Conservation (phyloP, 441 rosid genomes). For the Syzygium syzygioides region DNA sequence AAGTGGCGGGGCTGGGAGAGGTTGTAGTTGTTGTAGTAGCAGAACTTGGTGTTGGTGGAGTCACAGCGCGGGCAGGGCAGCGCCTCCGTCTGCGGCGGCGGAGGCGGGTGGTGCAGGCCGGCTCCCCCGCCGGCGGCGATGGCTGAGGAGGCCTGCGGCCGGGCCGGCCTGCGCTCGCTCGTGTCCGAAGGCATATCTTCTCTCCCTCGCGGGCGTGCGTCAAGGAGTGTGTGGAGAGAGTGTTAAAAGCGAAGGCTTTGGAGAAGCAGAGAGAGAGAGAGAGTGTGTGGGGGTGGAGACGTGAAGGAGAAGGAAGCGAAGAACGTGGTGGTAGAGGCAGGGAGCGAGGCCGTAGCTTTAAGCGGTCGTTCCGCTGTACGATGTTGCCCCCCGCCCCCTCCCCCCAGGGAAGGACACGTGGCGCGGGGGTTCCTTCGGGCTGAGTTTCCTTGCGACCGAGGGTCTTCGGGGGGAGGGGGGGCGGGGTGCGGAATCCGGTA, state of each 20-base stretch:
- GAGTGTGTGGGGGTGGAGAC: not conserved
- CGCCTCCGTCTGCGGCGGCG: conserved; percentile 7
- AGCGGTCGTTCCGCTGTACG: not conserved
- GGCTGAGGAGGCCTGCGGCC: not conserved
- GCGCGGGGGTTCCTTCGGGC: not conserved
- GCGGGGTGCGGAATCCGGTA: not conserved
- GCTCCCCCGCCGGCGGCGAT: not conserved
- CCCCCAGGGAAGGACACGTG: not conserved
- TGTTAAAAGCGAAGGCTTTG: not conserved
- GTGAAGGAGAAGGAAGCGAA: not conserved
- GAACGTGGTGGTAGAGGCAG: not conserved
- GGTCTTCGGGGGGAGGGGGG: not conserved
- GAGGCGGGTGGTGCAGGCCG: not conserved
- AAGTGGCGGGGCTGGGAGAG: conserved; percentile 18
- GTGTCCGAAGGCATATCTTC: not conserved
- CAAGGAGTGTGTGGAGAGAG: not conserved
- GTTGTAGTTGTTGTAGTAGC: conserved; percentile 19
- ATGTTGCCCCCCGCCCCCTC: not conserved
- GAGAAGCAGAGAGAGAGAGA: not conserved
- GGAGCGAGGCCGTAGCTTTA: not conserved
- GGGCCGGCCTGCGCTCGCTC: not conserved
- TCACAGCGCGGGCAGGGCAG: conserved; percentile 18
- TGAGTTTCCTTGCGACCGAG: not conserved
- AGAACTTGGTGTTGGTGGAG: conserved; percentile 16
- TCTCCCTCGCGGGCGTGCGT: not conserved